These are phyloP conservation scores for Scedosporium aurantiacum DNA, from an alignment of 2,329 filamentous ascomycete species.

Conservation along the genomic window DNA sequence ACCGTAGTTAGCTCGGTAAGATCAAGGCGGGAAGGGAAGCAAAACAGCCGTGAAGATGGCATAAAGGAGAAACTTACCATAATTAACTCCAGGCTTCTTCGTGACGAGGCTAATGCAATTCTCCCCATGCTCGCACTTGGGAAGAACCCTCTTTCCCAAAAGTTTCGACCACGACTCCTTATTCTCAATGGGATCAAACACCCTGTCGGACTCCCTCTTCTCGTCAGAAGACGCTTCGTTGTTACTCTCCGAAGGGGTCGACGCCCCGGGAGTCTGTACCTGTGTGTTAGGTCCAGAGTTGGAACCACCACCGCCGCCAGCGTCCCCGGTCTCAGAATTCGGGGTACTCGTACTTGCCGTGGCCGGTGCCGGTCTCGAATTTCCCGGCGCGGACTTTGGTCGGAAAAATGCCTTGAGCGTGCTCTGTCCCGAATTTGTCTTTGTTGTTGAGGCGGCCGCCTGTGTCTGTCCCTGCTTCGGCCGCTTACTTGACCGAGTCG, in stretches of 20 bases:
- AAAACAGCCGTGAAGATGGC: background rate
- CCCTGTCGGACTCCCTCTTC: conserved; percentile 21
- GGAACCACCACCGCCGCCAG: background rate
- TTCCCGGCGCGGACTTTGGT: conserved; percentile 30
- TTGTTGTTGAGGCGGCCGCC: conserved; percentile 15
- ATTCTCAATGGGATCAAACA: conserved; percentile 57
- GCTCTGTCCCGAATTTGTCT: conserved; percentile 27
- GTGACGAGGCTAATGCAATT: conserved; percentile 74
- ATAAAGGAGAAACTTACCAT: conserved; percentile 33
- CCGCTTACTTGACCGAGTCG: conserved; percentile 7
- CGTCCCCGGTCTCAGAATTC: background rate
- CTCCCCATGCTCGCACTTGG: conserved; percentile 79
- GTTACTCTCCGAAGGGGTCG: background rate
- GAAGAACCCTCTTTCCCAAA: conserved; percentile 61
- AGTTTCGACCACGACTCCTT: conserved; percentile 83
- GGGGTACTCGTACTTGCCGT: background rate
- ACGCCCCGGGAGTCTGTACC: background rate
- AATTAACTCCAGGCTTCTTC: conserved; percentile 82
- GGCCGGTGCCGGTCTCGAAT: background rate
- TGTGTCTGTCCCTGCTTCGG: conserved; percentile 15
- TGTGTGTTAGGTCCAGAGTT: background rate
- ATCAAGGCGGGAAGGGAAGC: background rate
- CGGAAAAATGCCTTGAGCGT: conserved; percentile 75
- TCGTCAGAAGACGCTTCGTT: background rate
- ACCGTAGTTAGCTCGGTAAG: conserved; percentile 10